Conservation (phyloP, 768 basidiomycete species). For the Tulasnella sp. region DNA sequence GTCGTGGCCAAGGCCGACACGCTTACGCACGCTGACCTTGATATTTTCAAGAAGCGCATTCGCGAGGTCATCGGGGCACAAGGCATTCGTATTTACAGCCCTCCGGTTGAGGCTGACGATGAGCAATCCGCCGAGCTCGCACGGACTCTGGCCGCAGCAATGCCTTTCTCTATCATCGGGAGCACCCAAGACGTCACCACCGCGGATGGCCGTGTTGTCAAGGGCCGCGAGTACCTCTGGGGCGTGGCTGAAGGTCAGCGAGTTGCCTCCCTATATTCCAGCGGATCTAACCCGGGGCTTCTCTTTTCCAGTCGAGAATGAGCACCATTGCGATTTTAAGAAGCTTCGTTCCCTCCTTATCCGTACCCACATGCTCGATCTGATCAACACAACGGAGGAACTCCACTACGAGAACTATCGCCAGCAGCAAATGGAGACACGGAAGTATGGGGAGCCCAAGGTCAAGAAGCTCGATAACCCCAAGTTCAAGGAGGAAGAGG, state of each 20-base stretch:
- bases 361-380: slow-evolving; percentile 96
- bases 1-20: slow-evolving; percentile 98
- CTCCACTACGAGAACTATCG: slow-evolving; percentile 96
- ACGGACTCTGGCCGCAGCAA: slow-evolving; percentile 74
- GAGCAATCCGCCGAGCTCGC: slow-evolving; percentile 83
- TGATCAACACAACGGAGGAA: slow-evolving; percentile 93
- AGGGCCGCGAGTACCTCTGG: slow-evolving; percentile 98
- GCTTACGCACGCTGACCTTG: slow-evolving; percentile 85
- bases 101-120: slow-evolving; percentile 82
- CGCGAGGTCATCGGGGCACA: slow-evolving; percentile 86
- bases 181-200: slow-evolving; percentile 92
- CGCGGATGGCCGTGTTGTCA: slow-evolving; percentile 81
- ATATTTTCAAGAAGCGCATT: slow-evolving; percentile 85
- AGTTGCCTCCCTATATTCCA: not conserved
- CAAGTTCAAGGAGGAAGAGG: slow-evolving; percentile 99
- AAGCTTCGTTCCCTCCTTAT: slow-evolving; percentile 92
- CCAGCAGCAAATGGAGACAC: slow-evolving; percentile 98
- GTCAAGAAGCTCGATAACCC: slow-evolving; percentile 98
- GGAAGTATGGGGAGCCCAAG: slow-evolving; percentile 97
- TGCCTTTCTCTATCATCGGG: slow-evolving; percentile 98
- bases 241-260: slow-evolving; percentile 93
- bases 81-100: slow-evolving; percentile 89
- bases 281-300: not conserved
- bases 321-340: slow-evolving; percentile 98
- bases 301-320: slow-evolving; percentile 76